phyloP scores from a whole-genome alignment of 2,329 filamentous ascomycete species.

The Plectosphaerella cucumerina region DNA sequence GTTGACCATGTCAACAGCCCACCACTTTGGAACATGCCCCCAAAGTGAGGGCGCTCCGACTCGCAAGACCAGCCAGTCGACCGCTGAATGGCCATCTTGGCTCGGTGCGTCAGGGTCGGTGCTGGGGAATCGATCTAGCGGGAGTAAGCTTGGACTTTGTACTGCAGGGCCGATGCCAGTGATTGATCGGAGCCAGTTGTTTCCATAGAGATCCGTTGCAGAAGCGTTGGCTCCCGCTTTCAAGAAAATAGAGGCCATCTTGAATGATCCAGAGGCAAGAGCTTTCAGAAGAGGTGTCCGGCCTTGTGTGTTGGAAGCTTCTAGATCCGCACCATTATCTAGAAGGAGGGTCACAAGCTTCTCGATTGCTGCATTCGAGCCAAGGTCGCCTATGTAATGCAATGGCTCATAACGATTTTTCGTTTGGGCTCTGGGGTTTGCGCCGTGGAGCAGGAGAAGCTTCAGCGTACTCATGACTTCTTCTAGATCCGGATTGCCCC shows the following conservation, averaged over 20 bases:
- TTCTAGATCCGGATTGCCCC: neutral
- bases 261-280: neutral
- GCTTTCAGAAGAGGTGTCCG: neutral
- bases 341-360: neutral
- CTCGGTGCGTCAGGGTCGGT: neutral
- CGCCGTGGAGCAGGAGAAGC: neutral
- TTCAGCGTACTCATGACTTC: neutral
- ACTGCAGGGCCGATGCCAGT: neutral
- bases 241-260: neutral
- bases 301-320: neutral
- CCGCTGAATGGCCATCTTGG: neutral
- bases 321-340: neutral
- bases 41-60: neutral
- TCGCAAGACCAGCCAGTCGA: neutral
- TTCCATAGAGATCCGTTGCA: neutral
- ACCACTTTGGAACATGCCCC: neutral
- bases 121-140: neutral
- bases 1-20: neutral
- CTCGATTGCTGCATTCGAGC: neutral
- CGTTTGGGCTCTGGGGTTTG: neutral
- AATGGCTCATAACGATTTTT: neutral
- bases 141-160: neutral
- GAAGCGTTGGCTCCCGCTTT: neutral
- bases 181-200: neutral
- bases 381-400: neutral